Evolutionary conservation across 2,329 filamentous ascomycete genomes (phyloP).

Genomic region (Madurella fahalii): DNA sequence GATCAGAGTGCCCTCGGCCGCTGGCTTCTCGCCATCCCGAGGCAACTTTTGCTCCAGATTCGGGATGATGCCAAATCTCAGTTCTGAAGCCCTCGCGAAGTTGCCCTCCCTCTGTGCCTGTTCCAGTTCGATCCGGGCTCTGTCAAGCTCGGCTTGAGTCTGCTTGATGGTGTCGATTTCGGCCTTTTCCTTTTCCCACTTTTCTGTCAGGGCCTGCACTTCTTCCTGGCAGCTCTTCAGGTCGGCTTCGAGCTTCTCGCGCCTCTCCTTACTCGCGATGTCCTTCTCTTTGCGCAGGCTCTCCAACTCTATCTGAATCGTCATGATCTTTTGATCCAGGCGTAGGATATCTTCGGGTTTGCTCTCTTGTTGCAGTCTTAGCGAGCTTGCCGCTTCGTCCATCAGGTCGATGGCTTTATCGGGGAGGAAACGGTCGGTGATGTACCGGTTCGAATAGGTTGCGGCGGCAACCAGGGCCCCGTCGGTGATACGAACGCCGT

Average conservation of each 20-base stretch:
- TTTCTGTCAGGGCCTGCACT: conserved; percentile 66
- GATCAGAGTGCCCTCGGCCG: conserved; percentile 57
- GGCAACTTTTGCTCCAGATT: conserved; percentile 73
- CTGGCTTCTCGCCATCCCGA: conserved; percentile 57
- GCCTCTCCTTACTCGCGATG: conserved; percentile 78
- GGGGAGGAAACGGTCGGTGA: conserved; percentile 90
- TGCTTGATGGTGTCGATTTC: conserved; percentile 86
- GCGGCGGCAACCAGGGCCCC: conserved; percentile 87
- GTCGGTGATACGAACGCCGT: conserved; percentile 92
- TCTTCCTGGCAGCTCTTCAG: conserved; percentile 75
- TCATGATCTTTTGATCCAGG: conserved; percentile 93
- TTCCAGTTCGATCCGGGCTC: conserved; percentile 78
- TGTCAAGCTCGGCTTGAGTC: conserved; percentile 83
- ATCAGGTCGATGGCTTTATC: conserved; percentile 98
- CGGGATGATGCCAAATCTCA: conserved; percentile 85
- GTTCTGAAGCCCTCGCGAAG: conserved; percentile 84
- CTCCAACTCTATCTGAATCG: conserved; percentile 93
- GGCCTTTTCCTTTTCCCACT: conserved; percentile 85
- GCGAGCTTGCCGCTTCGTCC: conserved; percentile 87
- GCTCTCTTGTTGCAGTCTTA: conserved; percentile 91
- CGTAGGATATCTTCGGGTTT: conserved; percentile 93
- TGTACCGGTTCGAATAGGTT: conserved; percentile 89
- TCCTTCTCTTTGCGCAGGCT: conserved; percentile 93
- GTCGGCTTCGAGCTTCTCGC: conserved; percentile 77
- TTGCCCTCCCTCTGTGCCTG: conserved; percentile 82